Evolutionary conservation across 352 stramenopile genomes (phyloP).

Genomic region (Phytophthora citricola): DNA sequence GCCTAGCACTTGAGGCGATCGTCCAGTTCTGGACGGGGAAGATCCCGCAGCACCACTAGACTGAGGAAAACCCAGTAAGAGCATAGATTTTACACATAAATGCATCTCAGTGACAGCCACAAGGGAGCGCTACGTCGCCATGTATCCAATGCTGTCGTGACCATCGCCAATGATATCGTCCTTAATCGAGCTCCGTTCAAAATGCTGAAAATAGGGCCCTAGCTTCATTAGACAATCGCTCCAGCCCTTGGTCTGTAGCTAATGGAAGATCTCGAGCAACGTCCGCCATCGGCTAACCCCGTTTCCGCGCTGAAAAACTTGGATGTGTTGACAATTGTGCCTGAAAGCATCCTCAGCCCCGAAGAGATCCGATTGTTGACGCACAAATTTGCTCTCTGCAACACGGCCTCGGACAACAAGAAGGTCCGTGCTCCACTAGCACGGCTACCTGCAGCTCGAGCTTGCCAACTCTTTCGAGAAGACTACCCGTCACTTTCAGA

Average conservation of each 20-base stretch:
- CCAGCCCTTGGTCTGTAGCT: background rate
- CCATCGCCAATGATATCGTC: too few relatives aligned
- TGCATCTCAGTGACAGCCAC: background rate
- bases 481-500: conserved; percentile 70
- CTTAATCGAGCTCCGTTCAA: too few relatives aligned
- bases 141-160: too few relatives aligned
- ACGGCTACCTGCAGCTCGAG: conserved; percentile 46
- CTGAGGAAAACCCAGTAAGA: background rate
- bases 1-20: conserved; percentile 71
- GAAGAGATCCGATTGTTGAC: conserved; percentile 61
- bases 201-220: conserved; percentile 26
- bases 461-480: conserved; percentile 67
- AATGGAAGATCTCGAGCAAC: conserved; percentile 27
- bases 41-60: conserved; percentile 6
- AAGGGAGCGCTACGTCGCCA: background rate
- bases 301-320: conserved; percentile 23
- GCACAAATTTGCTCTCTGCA: conserved; percentile 61
- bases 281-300: conserved; percentile 10
- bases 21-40: conserved; percentile 52
- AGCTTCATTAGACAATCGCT: background rate
- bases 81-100: conserved; percentile 11
- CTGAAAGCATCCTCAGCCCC: conserved; percentile 46
- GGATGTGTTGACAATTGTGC: conserved; percentile 42
- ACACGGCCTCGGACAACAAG: conserved; percentile 29
- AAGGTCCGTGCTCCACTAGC: conserved; percentile 39